Conservation (phyloP, 1,139 yeast species). For the Kodamaea arcana region DNA sequence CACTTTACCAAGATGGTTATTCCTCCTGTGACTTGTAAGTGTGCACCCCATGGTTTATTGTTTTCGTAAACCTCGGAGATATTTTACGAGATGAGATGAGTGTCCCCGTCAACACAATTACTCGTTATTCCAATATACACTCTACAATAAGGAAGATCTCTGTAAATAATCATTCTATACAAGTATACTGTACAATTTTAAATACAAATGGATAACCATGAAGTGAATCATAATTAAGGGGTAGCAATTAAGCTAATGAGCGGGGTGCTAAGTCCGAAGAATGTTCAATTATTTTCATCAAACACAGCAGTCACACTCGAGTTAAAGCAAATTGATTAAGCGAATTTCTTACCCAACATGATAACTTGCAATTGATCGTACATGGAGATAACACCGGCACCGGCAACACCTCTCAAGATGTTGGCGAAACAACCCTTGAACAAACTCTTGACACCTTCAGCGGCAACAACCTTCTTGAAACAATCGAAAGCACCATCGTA, state of each 20-base stretch:
- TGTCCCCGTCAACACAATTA: no score
- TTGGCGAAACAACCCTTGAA: slow-evolving; percentile 56
- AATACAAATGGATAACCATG: no score
- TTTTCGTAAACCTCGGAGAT: no score
- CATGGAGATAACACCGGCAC: slow-evolving; percentile 54
- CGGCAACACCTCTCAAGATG: slow-evolving; percentile 57
- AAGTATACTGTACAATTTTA: not conserved
- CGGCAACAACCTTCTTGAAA: slow-evolving; percentile 47
- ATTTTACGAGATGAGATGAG: not conserved
- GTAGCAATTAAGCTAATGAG: not conserved
- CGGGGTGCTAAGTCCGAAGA: no score
- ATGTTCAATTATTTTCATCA: no score
- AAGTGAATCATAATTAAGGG: not conserved
- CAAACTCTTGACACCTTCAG: slow-evolving; percentile 49
- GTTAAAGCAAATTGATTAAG: slow-evolving; percentile 13
- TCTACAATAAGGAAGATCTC: slow-evolving; percentile 7
- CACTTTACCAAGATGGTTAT: no score
- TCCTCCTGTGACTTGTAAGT: no score
- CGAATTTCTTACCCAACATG: slow-evolving; percentile 48
- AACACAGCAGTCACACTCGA: no score
- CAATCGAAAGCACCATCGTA: slow-evolving; percentile 50
- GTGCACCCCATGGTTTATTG: no score
- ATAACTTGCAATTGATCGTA: slow-evolving; percentile 51
- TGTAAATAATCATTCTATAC: slow-evolving; percentile 8
- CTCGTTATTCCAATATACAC: no score